phyloP scores from a whole-genome alignment of 129 eudicot genomes.

The Arctium lappa region DNA sequence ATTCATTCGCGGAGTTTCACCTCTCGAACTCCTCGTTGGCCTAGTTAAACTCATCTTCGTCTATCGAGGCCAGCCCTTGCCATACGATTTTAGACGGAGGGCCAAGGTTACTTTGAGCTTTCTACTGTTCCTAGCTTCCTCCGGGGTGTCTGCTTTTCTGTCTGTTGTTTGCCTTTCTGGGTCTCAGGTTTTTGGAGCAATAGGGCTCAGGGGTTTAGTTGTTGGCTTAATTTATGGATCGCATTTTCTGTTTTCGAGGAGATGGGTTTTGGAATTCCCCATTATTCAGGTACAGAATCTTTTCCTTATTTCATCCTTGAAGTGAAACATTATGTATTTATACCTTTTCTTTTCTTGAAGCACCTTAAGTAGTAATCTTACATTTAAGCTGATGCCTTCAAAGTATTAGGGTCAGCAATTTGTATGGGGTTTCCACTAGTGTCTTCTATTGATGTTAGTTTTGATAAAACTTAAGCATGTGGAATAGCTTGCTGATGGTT shows the following conservation, averaged over 20 bases:
- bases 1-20: slow-evolving; percentile 45
- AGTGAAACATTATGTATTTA: neutral
- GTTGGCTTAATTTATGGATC: slow-evolving; percentile 63
- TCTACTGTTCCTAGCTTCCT: slow-evolving; percentile 36
- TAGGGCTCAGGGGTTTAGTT: slow-evolving; percentile 60
- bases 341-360: neutral
- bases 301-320: neutral
- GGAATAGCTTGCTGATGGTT: neutral
- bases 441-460: neutral
- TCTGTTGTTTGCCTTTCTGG: slow-evolving; percentile 46
- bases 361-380: neutral
- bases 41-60: slow-evolving; percentile 39
- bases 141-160: slow-evolving; percentile 43
- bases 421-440: neutral
- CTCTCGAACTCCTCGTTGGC: slow-evolving; percentile 38
- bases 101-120: slow-evolving; percentile 40
- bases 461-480: slow-evolving; percentile 9
- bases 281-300: slow-evolving; percentile 60
- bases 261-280: slow-evolving; percentile 81
- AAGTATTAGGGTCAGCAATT: neutral
- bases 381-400: neutral
- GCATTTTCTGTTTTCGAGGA: slow-evolving; percentile 40
- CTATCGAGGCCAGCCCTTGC: slow-evolving; percentile 32
- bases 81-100: slow-evolving; percentile 37
- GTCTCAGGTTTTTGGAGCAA: slow-evolving; percentile 22